A percentile compares a stretch with the other conserved stretches of the same genome.
Conservation (phyloP, 768 basidiomycete genomes). For the Amanita polypyramis region DNA sequence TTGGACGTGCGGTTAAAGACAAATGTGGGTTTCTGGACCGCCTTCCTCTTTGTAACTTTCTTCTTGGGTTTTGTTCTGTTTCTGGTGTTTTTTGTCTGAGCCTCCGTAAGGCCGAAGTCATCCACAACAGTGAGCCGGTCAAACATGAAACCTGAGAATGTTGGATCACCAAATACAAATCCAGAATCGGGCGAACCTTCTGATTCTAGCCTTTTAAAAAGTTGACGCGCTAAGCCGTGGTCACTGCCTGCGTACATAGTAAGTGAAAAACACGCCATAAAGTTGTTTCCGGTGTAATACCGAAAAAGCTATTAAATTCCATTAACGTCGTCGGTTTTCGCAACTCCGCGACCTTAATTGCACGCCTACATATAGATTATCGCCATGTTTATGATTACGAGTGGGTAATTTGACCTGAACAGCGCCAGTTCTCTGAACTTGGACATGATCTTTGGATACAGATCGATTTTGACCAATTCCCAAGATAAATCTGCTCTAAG, state of each 20-base stretch:
- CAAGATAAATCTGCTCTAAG: conserved; percentile 56
- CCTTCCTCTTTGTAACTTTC: conserved; percentile 35
- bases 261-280: neutral
- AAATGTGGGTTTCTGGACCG: conserved; percentile 46
- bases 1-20: conserved; percentile 42
- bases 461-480: conserved; percentile 52
- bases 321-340: conserved; percentile 29
- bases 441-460: conserved; percentile 47
- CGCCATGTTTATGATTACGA: neutral
- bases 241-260: conserved; percentile 32
- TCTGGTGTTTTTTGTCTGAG: conserved; percentile 26
- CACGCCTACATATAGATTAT: conserved; percentile 31
- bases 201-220: conserved; percentile 58
- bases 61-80: conserved; percentile 27
- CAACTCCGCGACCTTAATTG: conserved; percentile 58
- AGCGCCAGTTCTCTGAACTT: conserved; percentile 62
- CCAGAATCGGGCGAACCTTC: conserved; percentile 37
- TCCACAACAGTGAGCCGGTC: conserved; percentile 37
- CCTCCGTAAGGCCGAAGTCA: conserved; percentile 36
- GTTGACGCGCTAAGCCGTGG: conserved; percentile 42
- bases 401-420: conserved; percentile 41
- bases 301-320: conserved; percentile 51
- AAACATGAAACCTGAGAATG: conserved; percentile 46
- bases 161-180: neutral
- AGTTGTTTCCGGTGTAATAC: conserved; percentile 23